Evolutionary conservation across 202 grass and related monocot species (phyloP).

Genomic region (Bolboschoenoplectus hybrid): DNA sequence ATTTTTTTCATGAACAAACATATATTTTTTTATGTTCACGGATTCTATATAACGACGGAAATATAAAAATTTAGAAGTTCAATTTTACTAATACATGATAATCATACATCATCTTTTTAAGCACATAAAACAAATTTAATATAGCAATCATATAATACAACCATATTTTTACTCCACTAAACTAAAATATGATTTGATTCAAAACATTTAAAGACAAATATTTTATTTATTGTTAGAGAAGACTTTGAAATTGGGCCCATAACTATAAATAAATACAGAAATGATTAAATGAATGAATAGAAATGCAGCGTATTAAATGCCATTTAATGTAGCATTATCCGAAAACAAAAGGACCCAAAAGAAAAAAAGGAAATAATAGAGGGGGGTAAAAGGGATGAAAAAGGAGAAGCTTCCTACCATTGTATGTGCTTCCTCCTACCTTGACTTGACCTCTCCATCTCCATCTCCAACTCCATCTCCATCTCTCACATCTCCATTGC

Average conservation of each 20-base stretch:
- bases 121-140: neutral
- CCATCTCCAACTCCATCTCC: neutral
- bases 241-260: too few species aligned
- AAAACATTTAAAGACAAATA: neutral
- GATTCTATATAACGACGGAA: neutral
- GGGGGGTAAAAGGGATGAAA: neutral
- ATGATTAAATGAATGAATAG: neutral
- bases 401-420: conserved; percentile 37
- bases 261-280: neutral
- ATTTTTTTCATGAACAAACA: neutral
- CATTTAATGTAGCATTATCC: neutral
- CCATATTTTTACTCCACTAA: neutral
- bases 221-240: too few species aligned
- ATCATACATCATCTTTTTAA: neutral
- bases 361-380: neutral
- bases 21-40: neutral
- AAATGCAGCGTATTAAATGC: neutral
- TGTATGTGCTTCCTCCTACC: conserved; percentile 11
- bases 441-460: neutral
- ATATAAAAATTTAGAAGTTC: neutral
- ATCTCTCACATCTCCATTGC: conserved; percentile 15
- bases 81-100: neutral
- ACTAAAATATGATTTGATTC: neutral
- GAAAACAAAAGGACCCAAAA: neutral
- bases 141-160: neutral